These are phyloP conservation scores for Digitaria exilis DNA, from an alignment of 202 grass and related monocot species.

Conservation along the genomic window DNA sequence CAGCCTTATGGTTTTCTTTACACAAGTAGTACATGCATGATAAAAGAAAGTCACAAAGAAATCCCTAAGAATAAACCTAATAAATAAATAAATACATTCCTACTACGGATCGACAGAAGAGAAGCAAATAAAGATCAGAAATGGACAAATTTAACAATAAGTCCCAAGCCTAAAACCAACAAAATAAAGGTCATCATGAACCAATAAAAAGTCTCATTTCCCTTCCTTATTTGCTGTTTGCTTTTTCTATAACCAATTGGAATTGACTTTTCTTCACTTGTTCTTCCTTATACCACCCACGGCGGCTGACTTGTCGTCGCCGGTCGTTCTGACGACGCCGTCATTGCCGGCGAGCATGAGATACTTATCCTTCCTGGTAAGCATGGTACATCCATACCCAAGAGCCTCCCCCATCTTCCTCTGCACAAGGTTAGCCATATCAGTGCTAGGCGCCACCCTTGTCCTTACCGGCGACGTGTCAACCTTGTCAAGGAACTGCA, in stretches of 20 bases:
- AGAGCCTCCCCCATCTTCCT: conserved; percentile 61
- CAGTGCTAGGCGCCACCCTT: conserved; percentile 28
- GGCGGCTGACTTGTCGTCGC: background rate
- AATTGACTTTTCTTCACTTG: background rate
- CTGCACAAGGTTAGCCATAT: conserved; percentile 72
- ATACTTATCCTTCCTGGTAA: conserved; percentile 88
- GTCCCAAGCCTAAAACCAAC: background rate
- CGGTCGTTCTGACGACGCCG: conserved; percentile 35
- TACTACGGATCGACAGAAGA: background rate
- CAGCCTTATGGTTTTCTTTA: background rate
- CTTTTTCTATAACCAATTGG: background rate
- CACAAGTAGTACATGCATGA: background rate
- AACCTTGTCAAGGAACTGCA: conserved; percentile 58
- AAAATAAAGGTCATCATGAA: background rate
- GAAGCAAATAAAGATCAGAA: background rate
- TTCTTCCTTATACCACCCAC: background rate
- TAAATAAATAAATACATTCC: background rate
- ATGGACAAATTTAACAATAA: background rate
- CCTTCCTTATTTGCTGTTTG: too few species aligned
- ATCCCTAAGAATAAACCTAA: background rate
- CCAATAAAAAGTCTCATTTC: too few species aligned
- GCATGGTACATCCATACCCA: conserved; percentile 61
- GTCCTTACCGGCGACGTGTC: conserved; percentile 28
- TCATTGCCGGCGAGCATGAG: conserved; percentile 77
- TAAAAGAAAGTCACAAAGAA: background rate